Evolutionary conservation across 2,329 filamentous ascomycete species (phyloP).

Genomic region (Emergomyces africanus): DNA sequence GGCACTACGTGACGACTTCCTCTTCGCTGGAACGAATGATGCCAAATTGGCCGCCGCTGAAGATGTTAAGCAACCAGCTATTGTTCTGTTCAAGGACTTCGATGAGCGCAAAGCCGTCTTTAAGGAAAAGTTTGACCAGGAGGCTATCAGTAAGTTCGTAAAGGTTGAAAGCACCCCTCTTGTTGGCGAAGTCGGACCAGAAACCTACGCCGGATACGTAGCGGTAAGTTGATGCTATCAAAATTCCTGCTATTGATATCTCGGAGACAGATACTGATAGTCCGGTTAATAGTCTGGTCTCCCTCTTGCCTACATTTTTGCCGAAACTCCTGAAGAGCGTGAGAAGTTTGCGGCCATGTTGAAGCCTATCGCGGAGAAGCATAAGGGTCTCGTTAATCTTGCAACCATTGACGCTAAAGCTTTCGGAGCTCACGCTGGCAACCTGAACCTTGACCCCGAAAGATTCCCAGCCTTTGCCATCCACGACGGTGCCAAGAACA

Average conservation of each 20-base stretch:
- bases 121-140: constrained; percentile 66
- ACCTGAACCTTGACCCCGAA: constrained; percentile 93
- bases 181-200: constrained; percentile 89
- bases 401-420: constrained; percentile 91
- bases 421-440: constrained; percentile 87
- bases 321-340: constrained; percentile 83
- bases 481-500: constrained; percentile 88
- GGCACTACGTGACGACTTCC: constrained; percentile 73
- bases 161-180: constrained; percentile 77
- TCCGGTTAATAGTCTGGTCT: constrained; percentile 51
- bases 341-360: constrained; percentile 61
- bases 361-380: constrained; percentile 77
- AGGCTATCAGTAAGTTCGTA: constrained; percentile 69
- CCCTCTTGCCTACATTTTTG: constrained; percentile 95
- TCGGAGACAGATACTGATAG: constrained; percentile 7
- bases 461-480: constrained; percentile 97
- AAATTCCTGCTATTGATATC: no score
- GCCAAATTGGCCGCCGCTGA: constrained; percentile 75
- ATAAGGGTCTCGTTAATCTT: constrained; percentile 93
- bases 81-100: constrained; percentile 95
- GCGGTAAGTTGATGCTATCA: constrained; percentile 36
- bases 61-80: constrained; percentile 70
- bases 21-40: constrained; percentile 82
- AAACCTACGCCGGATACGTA: constrained; percentile 96
- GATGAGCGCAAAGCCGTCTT: constrained; percentile 90